These are phyloP conservation scores for Aspergillus cristatus DNA, from an alignment of 495 filamentous ascomycete species.

Conservation along the genomic window DNA sequence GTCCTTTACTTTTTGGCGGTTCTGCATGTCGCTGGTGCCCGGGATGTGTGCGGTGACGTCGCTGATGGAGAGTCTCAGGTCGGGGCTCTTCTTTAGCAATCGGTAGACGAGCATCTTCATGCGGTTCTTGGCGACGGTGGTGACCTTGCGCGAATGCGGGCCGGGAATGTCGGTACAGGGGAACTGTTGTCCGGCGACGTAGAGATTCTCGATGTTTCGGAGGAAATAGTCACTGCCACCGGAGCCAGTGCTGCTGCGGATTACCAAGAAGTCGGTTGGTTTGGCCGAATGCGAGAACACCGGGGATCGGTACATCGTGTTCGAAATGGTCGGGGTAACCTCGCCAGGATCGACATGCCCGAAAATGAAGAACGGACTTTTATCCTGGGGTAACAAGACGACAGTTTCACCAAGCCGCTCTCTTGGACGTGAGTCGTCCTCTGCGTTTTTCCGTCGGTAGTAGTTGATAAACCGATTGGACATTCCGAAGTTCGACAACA, in stretches of 20 bases:
- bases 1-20: conserved; percentile 92
- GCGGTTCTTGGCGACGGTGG: conserved; percentile 86
- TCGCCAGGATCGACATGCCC: conserved; percentile 86
- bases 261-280: conserved; percentile 77
- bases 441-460: conserved; percentile 76
- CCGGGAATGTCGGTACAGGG: conserved; percentile 87
- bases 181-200: conserved; percentile 82
- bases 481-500: conserved; percentile 96
- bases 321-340: conserved; percentile 80
- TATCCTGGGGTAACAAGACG: conserved; percentile 84
- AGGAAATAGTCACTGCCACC: conserved; percentile 69
- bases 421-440: conserved; percentile 66
- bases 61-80: conserved; percentile 57
- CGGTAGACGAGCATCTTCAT: conserved; percentile 92
- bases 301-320: conserved; percentile 89
- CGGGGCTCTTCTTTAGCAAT: conserved; percentile 62
- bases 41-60: conserved; percentile 84
- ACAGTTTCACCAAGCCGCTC: conserved; percentile 76
- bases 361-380: conserved; percentile 91
- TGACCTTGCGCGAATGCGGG: conserved; percentile 87
- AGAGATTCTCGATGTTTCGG: conserved; percentile 81
- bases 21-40: conserved; percentile 86
- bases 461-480: conserved; percentile 92
- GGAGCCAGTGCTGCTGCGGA: conserved; percentile 64
- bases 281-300: conserved; percentile 80